Percentiles rank a stretch among this genome's conserved stretches.
Conservation (phyloP, 306 rosid genomes). For the Vachellia pachyceras region DNA sequence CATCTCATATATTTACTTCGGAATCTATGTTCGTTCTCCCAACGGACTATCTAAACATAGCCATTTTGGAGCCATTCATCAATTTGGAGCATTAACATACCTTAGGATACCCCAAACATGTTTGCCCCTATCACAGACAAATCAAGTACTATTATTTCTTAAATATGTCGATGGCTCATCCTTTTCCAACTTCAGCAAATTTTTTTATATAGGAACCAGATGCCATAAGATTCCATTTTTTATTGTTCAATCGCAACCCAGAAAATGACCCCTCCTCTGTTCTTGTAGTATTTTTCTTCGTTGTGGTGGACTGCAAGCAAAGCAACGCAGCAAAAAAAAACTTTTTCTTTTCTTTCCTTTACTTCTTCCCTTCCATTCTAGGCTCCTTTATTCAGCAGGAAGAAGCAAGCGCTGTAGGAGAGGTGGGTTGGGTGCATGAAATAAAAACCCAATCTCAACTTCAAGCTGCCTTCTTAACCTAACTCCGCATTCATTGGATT, state of each 20-base stretch:
- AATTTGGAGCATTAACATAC: not conserved
- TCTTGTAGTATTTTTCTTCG: conserved; percentile 22
- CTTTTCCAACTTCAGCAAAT: not conserved
- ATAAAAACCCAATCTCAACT: conserved; percentile 43
- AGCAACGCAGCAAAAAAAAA: conserved; percentile 43
- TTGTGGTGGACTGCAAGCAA: conserved; percentile 46
- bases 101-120: too few relatives aligned
- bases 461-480: conserved; percentile 43
- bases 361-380: conserved; percentile 15
- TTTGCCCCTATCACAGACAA: not conserved
- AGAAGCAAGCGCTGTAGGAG: conserved; percentile 18
- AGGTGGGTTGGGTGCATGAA: conserved; percentile 36
- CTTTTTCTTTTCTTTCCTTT: not conserved
- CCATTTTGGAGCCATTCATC: not conserved
- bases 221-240: not conserved
- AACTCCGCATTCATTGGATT: conserved; percentile 55
- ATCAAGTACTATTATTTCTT: not conserved
- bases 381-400: conserved; percentile 44
- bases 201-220: not conserved
- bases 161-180: too few relatives aligned
- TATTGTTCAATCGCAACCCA: conserved; percentile 25
- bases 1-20: too few relatives aligned
- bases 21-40: too few relatives aligned
- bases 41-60: too few relatives aligned
- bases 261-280: conserved; percentile 54